These are phyloP conservation scores for Monilinia laxa DNA, from an alignment of 2,329 filamentous ascomycete genomes.

Conservation along the genomic window DNA sequence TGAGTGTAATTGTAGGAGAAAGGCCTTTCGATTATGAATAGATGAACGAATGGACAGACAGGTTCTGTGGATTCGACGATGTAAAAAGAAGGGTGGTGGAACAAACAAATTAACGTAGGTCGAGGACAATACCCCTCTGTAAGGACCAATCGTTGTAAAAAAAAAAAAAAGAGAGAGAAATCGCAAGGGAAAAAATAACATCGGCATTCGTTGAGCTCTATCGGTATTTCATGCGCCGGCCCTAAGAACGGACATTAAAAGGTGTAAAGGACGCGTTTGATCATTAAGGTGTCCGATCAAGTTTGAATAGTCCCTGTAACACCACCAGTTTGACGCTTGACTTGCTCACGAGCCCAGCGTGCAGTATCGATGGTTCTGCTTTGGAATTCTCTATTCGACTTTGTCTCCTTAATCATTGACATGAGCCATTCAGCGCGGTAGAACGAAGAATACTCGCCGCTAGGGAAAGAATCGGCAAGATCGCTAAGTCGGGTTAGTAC, in stretches of 20 bases:
- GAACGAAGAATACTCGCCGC: slow-evolving; percentile 77
- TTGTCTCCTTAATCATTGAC: slow-evolving; percentile 85
- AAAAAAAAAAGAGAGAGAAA: slow-evolving; percentile 30
- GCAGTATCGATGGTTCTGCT: slow-evolving; percentile 88
- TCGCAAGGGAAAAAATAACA: slow-evolving; percentile 23
- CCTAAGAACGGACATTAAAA: slow-evolving; percentile 34
- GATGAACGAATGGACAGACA: slow-evolving; percentile 16
- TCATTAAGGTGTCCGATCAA: slow-evolving; percentile 30
- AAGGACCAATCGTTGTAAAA: slow-evolving; percentile 34
- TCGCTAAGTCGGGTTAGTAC: slow-evolving; percentile 58
- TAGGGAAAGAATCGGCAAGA: slow-evolving; percentile 88
- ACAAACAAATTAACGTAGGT: slow-evolving; percentile 29
- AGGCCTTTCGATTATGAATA: slow-evolving; percentile 12
- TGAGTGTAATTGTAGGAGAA: slow-evolving; percentile 4
- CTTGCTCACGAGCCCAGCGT: slow-evolving; percentile 94
- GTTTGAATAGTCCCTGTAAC: slow-evolving; percentile 40
- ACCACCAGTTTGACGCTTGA: slow-evolving; percentile 80
- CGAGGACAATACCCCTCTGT: slow-evolving; percentile 42
- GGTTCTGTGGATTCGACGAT: slow-evolving; percentile 10
- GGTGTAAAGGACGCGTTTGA: slow-evolving; percentile 30
- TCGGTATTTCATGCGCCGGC: slow-evolving; percentile 32
- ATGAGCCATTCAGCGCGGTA: slow-evolving; percentile 94
- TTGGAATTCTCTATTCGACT: slow-evolving; percentile 83
- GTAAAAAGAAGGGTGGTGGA: slow-evolving; percentile 16
- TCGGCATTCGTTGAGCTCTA: slow-evolving; percentile 32